These are phyloP conservation scores for Psilocybe cubensis DNA, from an alignment of 768 basidiomycete species.

Conservation along the genomic window DNA sequence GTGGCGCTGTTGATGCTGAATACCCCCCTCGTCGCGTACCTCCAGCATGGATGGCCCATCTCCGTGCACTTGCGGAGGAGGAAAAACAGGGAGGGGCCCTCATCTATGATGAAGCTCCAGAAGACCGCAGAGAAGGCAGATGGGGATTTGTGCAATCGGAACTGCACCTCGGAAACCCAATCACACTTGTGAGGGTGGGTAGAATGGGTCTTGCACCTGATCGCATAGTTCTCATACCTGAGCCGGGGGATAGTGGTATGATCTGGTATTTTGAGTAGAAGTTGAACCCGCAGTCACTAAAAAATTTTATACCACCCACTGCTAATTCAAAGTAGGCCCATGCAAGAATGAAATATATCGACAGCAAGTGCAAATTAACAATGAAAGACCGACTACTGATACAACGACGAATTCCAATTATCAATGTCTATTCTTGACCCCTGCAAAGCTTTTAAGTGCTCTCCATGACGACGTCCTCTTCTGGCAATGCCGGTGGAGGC, in stretches of 20 bases:
- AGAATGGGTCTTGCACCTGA: constrained; percentile 6
- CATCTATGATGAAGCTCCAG: constrained; percentile 13
- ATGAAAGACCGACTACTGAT: constrained; percentile 11
- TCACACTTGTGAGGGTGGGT: background rate
- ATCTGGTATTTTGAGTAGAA: constrained; percentile 12
- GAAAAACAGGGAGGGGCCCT: background rate
- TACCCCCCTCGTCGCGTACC: constrained; percentile 5
- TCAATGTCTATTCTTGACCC: background rate
- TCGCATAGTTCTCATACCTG: constrained; percentile 7
- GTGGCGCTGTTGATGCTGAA: constrained; percentile 23
- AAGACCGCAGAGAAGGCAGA: constrained; percentile 5
- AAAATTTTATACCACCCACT: background rate
- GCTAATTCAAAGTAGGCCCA: background rate
- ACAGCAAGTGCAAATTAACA: constrained; percentile 13
- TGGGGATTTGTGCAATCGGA: constrained; percentile 10
- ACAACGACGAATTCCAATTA: constrained; percentile 4
- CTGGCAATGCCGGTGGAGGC: constrained; percentile 2
- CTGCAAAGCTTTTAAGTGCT: constrained; percentile 3
- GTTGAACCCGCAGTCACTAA: background rate
- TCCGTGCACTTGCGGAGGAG: background rate
- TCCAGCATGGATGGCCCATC: background rate
- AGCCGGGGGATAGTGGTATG: constrained; percentile 7
- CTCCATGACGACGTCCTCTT: constrained; percentile 13
- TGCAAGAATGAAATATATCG: constrained; percentile 1
- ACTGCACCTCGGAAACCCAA: constrained; percentile 3